These are phyloP conservation scores for Colletotrichum godetiae DNA, from an alignment of 2,329 filamentous ascomycete species.

Conservation along the genomic window DNA sequence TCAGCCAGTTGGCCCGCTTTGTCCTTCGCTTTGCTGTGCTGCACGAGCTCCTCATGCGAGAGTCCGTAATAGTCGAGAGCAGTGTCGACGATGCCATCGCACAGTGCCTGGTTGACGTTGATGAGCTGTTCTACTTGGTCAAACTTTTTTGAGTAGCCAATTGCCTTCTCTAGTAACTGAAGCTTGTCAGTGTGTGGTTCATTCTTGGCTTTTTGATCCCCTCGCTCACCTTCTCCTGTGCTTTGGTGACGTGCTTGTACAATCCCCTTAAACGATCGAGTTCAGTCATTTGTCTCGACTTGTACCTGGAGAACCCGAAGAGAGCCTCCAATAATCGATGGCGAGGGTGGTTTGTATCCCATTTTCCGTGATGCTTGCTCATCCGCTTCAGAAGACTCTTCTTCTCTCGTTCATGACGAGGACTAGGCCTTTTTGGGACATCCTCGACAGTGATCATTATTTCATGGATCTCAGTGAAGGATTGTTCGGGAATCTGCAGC, in stretches of 20 bases:
- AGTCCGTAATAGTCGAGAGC: conserved; percentile 61
- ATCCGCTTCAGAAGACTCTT: conserved; percentile 44
- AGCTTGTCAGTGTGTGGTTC: no score
- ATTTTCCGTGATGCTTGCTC: conserved; percentile 42
- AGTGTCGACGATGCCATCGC: conserved; percentile 55
- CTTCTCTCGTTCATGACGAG: conserved; percentile 45
- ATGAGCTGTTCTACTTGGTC: conserved; percentile 55
- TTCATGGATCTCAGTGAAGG: conserved; percentile 41
- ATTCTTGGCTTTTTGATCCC: no score
- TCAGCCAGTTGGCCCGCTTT: conserved; percentile 54
- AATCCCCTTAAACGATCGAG: conserved; percentile 48
- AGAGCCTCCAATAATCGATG: conserved; percentile 54
- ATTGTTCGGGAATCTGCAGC: conserved; percentile 15
- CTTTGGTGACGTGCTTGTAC: conserved; percentile 48
- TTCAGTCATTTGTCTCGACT: conserved; percentile 48
- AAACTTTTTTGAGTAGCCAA: conserved; percentile 68
- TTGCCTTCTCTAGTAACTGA: conserved; percentile 45
- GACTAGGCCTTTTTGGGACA: conserved; percentile 36
- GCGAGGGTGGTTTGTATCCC: conserved; percentile 50
- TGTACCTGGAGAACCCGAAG: conserved; percentile 49
- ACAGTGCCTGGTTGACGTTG: conserved; percentile 56
- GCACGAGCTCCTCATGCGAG: conserved; percentile 56
- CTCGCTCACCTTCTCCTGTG: conserved; percentile 42
- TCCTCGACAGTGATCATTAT: conserved; percentile 41
- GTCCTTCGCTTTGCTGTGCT: conserved; percentile 44